Conservation (phyloP, 140 eudicot genomes). For the Flaveria floridana region DNA sequence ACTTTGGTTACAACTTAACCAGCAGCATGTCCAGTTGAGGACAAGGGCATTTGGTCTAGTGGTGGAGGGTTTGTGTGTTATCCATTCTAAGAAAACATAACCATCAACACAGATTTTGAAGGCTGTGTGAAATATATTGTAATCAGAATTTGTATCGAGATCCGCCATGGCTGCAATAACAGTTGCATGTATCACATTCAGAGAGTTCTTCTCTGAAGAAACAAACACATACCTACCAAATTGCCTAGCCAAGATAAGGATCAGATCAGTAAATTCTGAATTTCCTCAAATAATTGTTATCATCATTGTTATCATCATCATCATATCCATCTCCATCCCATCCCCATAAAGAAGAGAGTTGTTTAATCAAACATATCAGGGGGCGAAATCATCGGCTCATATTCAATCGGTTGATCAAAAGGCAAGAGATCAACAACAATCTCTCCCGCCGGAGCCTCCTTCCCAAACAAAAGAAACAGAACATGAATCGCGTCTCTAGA, state of each 20-base stretch:
- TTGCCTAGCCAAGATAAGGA: not conserved
- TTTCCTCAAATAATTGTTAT: not conserved
- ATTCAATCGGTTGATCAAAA: not conserved
- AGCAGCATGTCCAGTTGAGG: too few relatives aligned
- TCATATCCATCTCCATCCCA: too few relatives aligned
- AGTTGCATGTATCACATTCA: not conserved
- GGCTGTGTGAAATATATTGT: not conserved
- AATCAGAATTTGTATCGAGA: not conserved
- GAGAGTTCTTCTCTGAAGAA: not conserved
- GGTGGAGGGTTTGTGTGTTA: not conserved
- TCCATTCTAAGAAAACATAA: too few relatives aligned
- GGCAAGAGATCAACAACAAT: slow-evolving; percentile 16
- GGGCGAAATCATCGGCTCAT: slow-evolving; percentile 22
- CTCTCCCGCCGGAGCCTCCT: slow-evolving; percentile 13
- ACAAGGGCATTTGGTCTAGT: slow-evolving; percentile 8
- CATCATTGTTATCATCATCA: not conserved
- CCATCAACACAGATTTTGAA: not conserved
- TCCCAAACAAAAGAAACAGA: too few relatives aligned
- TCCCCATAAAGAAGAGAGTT: not conserved
- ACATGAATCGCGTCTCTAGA: not conserved
- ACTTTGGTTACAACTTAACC: too few relatives aligned
- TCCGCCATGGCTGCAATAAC: not conserved
- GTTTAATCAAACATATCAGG: not conserved
- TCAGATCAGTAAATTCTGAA: not conserved
- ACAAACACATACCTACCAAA: not conserved